Evolutionary conservation across 1,284 basidiomycete species (phyloP), one percentile per base, ranked within the genome.

Genomic region (Psilocybe mexicana): DNA sequence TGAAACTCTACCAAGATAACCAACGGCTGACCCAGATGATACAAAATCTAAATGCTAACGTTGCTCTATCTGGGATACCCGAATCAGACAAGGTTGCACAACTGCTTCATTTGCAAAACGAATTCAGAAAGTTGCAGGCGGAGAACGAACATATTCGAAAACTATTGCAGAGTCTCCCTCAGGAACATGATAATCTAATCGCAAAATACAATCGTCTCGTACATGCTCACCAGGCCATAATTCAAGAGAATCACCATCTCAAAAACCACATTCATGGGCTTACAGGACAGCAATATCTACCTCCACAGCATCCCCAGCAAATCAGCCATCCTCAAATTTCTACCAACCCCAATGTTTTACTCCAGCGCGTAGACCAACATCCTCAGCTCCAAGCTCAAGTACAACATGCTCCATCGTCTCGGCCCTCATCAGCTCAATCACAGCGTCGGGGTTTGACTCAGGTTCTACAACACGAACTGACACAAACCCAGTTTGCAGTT

Each of bases 1-100:
- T 73, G 54, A 81, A 76, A 63, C 71, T 87, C 35, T 82, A 76
- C 59, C 70, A 79, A 54, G 85, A 86, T 62, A 86, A 86, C 62
- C 68, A 67, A 48, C 69, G 61, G 11, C 74, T 84, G 1, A 66
- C 69, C 2, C 57, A 60, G 30, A 61, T 66, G 3, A 58, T 75
- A 52, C 70, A 69, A 43, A 58, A 59, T 30, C 68, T 66, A 36
- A 65, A 59, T 25, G 60, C 67, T 24, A 57, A 43, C 10, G 30
- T 69, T 23, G 61, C 65, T 28, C 54, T 54, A 24, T 42, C 64
- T 26, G 43, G 55, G 8, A 35, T 52, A 1, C 59, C 66, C 24
- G 65, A 70, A 0, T 30, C 54, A 14, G 56, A 62, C 30, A 60
- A 59, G 44, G 55, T 65, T 23, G 59, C 61, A n/a, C 60, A 50